Base-by-base conservation (phyloP, 2,329 filamentous ascomycete species). In the Nannizzia gypsea region DNA sequence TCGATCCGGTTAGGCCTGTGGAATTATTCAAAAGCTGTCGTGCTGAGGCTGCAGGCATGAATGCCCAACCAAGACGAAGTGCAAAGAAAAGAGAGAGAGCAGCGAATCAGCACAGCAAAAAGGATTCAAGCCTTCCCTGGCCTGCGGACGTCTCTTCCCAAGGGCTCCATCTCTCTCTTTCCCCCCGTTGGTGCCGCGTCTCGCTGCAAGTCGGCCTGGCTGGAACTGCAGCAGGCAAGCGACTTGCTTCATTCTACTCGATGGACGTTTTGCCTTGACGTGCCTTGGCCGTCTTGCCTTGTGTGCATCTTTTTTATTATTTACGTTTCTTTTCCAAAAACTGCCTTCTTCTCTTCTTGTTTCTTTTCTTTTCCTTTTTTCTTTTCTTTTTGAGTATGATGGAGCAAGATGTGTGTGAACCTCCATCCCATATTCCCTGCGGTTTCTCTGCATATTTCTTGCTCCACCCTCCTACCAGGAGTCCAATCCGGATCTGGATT, bases 1-100 rank as follows among this genome's bases (percentile, higher is more conserved):
- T 52, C 34, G 15, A 55, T 20, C 50, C 17, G 36, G 56, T 15
- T n/a, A 31, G 24, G 22, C 50, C 36, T n/a, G 28, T 52, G 63
- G 48, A 28, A 52, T 28, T 24, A 42, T 42, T 42, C 38, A 20
- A 52, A n/a, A 50, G 22, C 17, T 26, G 22, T 50, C 44, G 22
- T 52, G 48, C 48, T 52, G 48, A 52, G 48, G 48, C 24, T 69
- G 70, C 70, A 73, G 67, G 73, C 67, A 72, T 72, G 69, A 70
- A 69, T 75, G 73, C 73, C 72, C 73, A 75, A 74, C 69, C 63
- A 64, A 62, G 62, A 69, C 67, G 48, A 52, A 52, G 48, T 56
- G 50, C 31, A 46, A 46, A 58, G n/a, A 38, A 46, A 46, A 44
- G 44, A 31, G 26, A 58, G 36, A 63, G 68, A 67, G 69, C 68